Percentiles rank a stretch among this genome's conserved stretches.
Conservation (phyloP, 768 basidiomycete genomes). For the Rhizopogon vinicolor region DNA sequence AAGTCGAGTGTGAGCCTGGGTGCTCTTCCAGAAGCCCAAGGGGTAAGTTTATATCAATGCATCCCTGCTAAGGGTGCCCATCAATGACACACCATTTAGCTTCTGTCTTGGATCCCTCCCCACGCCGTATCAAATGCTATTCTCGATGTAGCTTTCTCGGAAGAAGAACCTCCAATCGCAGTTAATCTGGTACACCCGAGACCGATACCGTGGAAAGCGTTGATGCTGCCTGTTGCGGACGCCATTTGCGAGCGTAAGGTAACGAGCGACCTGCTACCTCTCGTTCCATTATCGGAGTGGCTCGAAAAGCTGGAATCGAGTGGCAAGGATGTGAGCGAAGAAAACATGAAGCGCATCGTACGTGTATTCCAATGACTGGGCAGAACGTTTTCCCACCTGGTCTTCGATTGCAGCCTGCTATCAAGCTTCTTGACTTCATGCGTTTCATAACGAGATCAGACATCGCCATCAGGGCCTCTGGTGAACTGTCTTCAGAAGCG, state of each 20-base stretch:
- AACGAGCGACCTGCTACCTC: constrained; percentile 15
- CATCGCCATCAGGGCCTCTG: background rate
- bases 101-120: constrained; percentile 26
- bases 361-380: constrained; percentile 37
- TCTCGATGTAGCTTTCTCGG: constrained; percentile 22
- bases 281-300: constrained; percentile 32
- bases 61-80: background rate
- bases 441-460: constrained; percentile 16
- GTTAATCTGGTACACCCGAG: constrained; percentile 31
- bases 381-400: constrained; percentile 29
- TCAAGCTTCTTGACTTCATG: constrained; percentile 28
- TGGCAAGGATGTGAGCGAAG: constrained; percentile 11
- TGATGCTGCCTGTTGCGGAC: constrained; percentile 21
- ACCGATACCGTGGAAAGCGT: constrained; percentile 19
- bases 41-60: constrained; percentile 15
- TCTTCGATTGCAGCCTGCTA: constrained; percentile 24
- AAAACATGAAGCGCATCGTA: constrained; percentile 24
- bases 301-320: constrained; percentile 14
- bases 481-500: background rate
- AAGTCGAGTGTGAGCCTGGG: constrained; percentile 28
- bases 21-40: constrained; percentile 24
- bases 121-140: constrained; percentile 22
- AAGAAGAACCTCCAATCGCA: constrained; percentile 11
- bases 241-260: constrained; percentile 8
- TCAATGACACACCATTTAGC: constrained; percentile 6